Evolutionary conservation across 495 filamentous ascomycete genomes (phyloP).

Genomic region (Penicillium turbatum): DNA sequence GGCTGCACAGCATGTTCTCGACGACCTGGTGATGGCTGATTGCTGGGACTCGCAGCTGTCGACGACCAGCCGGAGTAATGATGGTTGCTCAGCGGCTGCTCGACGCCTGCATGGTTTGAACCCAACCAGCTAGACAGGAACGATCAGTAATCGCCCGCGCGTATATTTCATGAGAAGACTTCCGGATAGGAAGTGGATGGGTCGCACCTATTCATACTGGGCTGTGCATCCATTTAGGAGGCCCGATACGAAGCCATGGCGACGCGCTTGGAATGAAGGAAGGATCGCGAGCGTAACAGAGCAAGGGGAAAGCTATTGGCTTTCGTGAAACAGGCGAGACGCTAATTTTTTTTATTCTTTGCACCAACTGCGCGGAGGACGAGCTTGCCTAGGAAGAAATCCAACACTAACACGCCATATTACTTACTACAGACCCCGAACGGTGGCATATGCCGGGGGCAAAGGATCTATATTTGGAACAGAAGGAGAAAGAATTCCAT

Average conservation of each 20-base stretch:
- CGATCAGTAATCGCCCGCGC: constrained; percentile 19
- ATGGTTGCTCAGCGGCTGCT: constrained; percentile 33
- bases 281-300: constrained; percentile 15
- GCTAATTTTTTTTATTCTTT: constrained; percentile 28
- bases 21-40: constrained; percentile 37
- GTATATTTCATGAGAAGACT: background rate
- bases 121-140: constrained; percentile 33
- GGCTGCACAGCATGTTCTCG: constrained; percentile 48
- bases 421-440: constrained; percentile 18
- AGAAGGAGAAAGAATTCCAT: constrained; percentile 1
- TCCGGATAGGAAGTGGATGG: constrained; percentile 6
- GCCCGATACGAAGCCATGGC: constrained; percentile 31
- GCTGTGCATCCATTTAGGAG: constrained; percentile 25
- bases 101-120: constrained; percentile 38
- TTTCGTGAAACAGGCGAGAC: constrained; percentile 5
- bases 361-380: constrained; percentile 25
- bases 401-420: constrained; percentile 15
- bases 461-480: constrained; percentile 33
- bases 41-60: constrained; percentile 23
- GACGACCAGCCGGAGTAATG: constrained; percentile 35
- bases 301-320: constrained; percentile 10
- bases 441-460: constrained; percentile 15
- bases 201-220: constrained; percentile 43
- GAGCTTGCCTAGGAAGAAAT: constrained; percentile 17
- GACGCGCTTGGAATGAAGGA: constrained; percentile 14